A percentile compares a stretch with the other conserved stretches of the same genome.
Conservation (phyloP, 345 rosid genomes). For the Syzygium oleosum region DNA sequence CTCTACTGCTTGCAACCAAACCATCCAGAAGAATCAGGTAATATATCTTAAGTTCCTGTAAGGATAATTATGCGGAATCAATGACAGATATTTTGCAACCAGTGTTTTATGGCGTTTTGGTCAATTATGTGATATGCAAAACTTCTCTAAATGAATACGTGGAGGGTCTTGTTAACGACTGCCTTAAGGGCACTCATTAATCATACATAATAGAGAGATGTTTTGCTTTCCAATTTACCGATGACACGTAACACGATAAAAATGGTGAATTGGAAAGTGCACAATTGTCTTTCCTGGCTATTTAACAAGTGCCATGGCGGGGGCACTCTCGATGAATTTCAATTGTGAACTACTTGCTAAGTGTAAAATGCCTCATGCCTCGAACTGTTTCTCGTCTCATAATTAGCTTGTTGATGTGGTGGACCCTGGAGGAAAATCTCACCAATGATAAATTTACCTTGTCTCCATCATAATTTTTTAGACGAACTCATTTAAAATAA, state of each 20-base stretch:
- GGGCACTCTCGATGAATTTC: background rate
- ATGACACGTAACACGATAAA: background rate
- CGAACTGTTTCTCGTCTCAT: background rate
- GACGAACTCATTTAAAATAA: background rate
- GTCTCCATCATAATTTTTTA: background rate
- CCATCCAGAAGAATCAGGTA: constrained; percentile 82
- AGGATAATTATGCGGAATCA: background rate
- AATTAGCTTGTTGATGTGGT: background rate
- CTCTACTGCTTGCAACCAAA: constrained; percentile 67
- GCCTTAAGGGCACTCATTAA: background rate
- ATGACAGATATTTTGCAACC: background rate
- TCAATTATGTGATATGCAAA: background rate
- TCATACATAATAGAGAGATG: background rate
- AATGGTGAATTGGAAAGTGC: background rate
- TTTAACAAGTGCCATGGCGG: background rate
- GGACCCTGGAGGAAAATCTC: background rate
- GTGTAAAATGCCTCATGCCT: background rate
- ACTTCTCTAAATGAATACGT: background rate
- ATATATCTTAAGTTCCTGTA: background rate
- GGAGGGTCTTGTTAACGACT: background rate
- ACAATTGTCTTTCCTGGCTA: background rate
- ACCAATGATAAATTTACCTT: background rate
- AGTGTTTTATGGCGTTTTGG: background rate
- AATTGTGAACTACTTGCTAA: background rate
- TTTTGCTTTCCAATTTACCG: background rate